Conservation (phyloP, 2,329 filamentous ascomycete genomes). For the Pyrenochaeta sp. region DNA sequence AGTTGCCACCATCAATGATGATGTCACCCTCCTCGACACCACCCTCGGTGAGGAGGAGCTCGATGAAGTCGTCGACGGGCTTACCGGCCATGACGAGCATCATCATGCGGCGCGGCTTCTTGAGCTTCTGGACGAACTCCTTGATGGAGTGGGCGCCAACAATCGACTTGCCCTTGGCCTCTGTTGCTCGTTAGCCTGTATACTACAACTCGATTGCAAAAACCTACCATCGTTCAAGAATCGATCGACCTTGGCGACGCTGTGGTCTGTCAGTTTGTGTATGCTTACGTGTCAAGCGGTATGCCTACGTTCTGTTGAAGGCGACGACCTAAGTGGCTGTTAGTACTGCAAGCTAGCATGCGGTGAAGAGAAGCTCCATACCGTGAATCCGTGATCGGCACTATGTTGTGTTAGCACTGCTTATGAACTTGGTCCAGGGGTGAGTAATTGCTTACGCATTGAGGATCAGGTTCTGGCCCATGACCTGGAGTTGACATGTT, state of each 20-base stretch:
- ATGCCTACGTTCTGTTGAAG: conserved; percentile 83
- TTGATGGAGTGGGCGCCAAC: conserved; percentile 91
- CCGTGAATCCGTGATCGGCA: conserved; percentile 78
- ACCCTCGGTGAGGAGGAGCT: conserved; percentile 74
- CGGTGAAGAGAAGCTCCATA: conserved; percentile 17
- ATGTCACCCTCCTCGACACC: conserved; percentile 73
- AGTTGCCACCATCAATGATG: conserved; percentile 99
- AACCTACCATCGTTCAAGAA: conserved; percentile 76
- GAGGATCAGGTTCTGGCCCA: conserved; percentile 64
- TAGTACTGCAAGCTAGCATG: conserved; percentile 18
- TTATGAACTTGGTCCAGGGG: conserved; percentile 14
- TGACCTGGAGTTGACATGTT: conserved; percentile 40
- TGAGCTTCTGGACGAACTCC: conserved; percentile 96
- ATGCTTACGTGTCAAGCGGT: neutral
- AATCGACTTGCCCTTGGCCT: conserved; percentile 80
- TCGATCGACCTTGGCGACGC: conserved; percentile 92
- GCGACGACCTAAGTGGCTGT: conserved; percentile 68
- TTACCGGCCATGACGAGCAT: conserved; percentile 98
- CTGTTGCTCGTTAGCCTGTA: conserved; percentile 42
- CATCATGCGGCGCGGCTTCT: conserved; percentile 97
- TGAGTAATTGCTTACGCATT: conserved; percentile 53
- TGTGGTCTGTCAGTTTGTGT: conserved; percentile 31
- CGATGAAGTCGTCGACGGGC: conserved; percentile 98
- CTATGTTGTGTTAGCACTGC: conserved; percentile 39
- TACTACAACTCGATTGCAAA: neutral